Evolutionary conservation across 2,329 filamentous ascomycete species (phyloP), one percentile per base, ranked within the genome.

Genomic region (Ceratocystis eucalypticola): DNA sequence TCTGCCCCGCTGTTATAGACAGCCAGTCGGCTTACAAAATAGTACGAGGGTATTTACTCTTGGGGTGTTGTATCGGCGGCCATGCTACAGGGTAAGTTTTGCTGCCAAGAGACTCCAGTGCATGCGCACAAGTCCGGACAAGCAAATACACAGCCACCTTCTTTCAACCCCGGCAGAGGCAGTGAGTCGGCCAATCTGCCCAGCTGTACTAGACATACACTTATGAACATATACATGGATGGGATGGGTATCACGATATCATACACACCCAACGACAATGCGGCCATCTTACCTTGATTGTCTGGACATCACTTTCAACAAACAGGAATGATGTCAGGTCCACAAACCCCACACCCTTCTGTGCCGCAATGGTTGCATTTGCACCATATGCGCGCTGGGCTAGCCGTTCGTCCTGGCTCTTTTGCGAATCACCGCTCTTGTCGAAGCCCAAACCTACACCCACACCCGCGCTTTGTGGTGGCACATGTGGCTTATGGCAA

Each of bases 401-500:
- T 17, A 84, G 78, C 17, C 61, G 45, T 59, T 76, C 74, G n/a
- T 81, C 76, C 25, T 81, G 71, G 37, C 79, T 73, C 53, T 78
- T 75, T 5, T 67, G 65, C 0, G 30, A 46, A 41, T 37, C n/a
- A 2, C 22, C 20, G 48, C 22, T 15, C 37, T 3, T 12, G 37
- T 41, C 37, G 37, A 41, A 12, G 37, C 37, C 37, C 37, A 15
- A 41, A 2, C 10, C 37, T 12, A 41, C 37, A 41, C 37, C 48
- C 22, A 15, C 22, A 28, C 25, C 48, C 48, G 48, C 48, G 25
- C 22, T 10, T 25, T 74, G 70, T 20, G 74, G 74, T 69, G 84
- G 79, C 66, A 85, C 79, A 68, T 86, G 81, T 48, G 95, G 94
- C 75, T 97, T 97, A 75, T 99, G 94, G 72, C 94, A 99, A 75